phyloP scores from a whole-genome alignment of 2,329 filamentous ascomycete species.

The Podosphaera fusca region DNA sequence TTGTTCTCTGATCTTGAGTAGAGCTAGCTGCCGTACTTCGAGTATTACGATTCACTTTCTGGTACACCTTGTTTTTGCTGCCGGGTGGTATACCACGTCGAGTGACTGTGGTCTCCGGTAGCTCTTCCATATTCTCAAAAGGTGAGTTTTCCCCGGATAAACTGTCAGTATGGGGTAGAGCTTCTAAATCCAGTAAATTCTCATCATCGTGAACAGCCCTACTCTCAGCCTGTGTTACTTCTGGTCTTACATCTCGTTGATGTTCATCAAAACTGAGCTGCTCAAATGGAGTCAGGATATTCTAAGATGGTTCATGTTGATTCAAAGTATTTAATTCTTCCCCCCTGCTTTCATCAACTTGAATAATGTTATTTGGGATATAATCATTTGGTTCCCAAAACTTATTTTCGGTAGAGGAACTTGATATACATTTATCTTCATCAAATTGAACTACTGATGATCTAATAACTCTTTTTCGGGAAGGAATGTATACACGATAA shows the following conservation, averaged over 20 bases:
- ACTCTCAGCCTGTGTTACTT: not conserved
- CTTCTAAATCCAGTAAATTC: not conserved
- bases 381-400: too few relatives aligned
- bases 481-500: not conserved
- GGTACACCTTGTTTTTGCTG: not conserved
- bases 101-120: not conserved
- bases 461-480: not conserved
- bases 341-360: conserved; percentile 1
- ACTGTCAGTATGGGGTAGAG: too few relatives aligned
- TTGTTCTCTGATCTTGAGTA: not conserved
- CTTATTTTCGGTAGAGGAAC: too few relatives aligned
- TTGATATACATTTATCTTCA: not conserved
- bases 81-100: not conserved
- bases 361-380: not conserved
- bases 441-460: not conserved
- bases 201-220: not conserved
- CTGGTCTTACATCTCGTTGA: not conserved
- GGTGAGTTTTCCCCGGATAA: too few relatives aligned
- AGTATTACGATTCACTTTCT: conserved; percentile 1
- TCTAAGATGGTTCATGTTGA: not conserved
- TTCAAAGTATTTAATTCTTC: not conserved
- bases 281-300: not conserved
- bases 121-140: not conserved
- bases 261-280: conserved; percentile 1
- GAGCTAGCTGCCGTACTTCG: not conserved